Evolutionary conservation across 2,329 filamentous ascomycete species (phyloP).

Genomic region (Botrytis sinoallii): DNA sequence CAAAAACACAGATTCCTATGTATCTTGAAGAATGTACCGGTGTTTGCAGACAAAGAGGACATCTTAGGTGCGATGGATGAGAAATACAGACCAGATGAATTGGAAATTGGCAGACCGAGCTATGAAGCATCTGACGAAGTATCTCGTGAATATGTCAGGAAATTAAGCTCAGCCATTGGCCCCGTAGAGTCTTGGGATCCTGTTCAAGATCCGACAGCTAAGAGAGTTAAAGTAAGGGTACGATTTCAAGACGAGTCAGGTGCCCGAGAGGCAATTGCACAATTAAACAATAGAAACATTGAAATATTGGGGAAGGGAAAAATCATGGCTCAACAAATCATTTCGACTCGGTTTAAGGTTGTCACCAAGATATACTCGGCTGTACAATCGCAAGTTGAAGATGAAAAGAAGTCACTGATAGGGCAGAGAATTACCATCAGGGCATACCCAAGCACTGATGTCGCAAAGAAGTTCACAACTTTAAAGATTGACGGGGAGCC

Average conservation of each 20-base stretch:
- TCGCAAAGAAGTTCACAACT: conserved; percentile 34
- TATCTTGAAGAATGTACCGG: neutral
- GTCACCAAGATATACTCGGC: conserved; percentile 37
- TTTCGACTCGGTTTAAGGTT: conserved; percentile 43
- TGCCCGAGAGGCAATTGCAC: conserved; percentile 38
- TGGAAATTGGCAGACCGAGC: neutral
- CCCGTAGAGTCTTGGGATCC: neutral
- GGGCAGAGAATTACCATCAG: conserved; percentile 34
- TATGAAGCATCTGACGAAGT: neutral
- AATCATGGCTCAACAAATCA: conserved; percentile 41
- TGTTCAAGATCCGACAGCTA: neutral
- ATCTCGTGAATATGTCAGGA: neutral
- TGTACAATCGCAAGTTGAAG: conserved; percentile 35
- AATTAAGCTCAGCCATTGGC: neutral
- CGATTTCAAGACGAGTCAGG: conserved; percentile 41
- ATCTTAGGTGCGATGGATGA: neutral
- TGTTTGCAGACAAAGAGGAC: neutral
- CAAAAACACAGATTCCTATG: neutral
- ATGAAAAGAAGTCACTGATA: conserved; percentile 35
- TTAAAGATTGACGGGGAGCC: conserved; percentile 42
- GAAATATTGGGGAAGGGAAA: conserved; percentile 37
- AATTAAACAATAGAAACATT: conserved; percentile 37
- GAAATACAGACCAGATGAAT: neutral
- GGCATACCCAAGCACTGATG: conserved; percentile 30
- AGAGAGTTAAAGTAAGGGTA: conserved; percentile 40